Percentiles rank a stretch among this genome's conserved stretches.
Evolutionary conservation across 2,329 filamentous ascomycete genomes (phyloP).

Genomic region (Endocalyx cinctus): DNA sequence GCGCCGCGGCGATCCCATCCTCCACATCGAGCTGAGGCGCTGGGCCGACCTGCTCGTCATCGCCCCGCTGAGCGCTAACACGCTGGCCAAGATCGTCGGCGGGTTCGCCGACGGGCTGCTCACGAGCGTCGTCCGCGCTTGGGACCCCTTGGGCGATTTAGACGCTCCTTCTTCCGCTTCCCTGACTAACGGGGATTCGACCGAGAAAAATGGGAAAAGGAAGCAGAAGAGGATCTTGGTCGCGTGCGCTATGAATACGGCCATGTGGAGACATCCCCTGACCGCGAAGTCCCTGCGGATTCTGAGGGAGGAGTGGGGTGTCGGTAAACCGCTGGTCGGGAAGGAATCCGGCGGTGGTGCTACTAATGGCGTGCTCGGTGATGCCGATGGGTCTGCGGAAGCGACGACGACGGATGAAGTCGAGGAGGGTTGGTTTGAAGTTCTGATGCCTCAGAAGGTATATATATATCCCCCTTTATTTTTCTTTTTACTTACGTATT

Average conservation of each 20-base stretch:
- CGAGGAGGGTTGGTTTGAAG: conserved; percentile 56
- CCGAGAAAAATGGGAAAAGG: conserved; percentile 13
- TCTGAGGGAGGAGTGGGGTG: conserved; percentile 71
- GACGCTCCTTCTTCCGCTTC: conserved; percentile 30
- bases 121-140: conserved; percentile 72
- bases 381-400: no score
- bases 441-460: conserved; percentile 67
- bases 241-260: conserved; percentile 81
- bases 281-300: conserved; percentile 67
- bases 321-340: conserved; percentile 16
- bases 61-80: conserved; percentile 79
- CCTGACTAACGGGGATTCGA: not conserved
- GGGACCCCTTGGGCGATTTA: conserved; percentile 69
- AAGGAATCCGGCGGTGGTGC: no score
- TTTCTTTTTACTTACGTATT: no score
- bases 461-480: no score
- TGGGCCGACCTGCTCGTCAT: conserved; percentile 76
- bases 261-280: conserved; percentile 85
- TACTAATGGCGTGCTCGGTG: no score
- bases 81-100: conserved; percentile 74
- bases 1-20: conserved; percentile 71
- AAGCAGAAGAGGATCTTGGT: conserved; percentile 66
- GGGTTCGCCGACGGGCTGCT: conserved; percentile 78
- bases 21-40: conserved; percentile 84
- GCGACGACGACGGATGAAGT: conserved; percentile 17